Conservation (phyloP, 2,329 filamentous ascomycete genomes). For the Pyrenophora seminiperda region DNA sequence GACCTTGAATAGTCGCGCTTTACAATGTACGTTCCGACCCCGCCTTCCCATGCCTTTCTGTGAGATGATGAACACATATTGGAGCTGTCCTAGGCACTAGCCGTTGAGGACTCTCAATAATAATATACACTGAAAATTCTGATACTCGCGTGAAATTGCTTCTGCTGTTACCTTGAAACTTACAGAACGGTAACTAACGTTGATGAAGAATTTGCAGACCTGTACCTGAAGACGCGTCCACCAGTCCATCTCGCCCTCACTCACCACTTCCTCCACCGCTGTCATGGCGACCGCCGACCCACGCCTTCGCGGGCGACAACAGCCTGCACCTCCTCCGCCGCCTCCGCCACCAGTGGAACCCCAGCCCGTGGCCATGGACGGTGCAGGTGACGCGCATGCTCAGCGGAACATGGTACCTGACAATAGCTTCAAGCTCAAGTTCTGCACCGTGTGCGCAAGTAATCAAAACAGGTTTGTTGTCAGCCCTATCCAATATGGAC, state of each 20-base stretch:
- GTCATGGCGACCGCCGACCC: conserved; percentile 53
- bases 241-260: conserved; percentile 1
- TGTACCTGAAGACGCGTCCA: conserved; percentile 7
- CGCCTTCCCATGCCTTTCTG: conserved; percentile 10
- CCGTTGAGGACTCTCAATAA: conserved; percentile 57
- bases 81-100: conserved; percentile 72
- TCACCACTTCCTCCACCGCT: conserved; percentile 7
- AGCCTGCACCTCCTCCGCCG: conserved; percentile 59
- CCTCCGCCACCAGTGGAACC: conserved; percentile 49
- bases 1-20: not conserved
- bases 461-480: conserved; percentile 87
- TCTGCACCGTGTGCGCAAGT: conserved; percentile 98
- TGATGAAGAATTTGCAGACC: conserved; percentile 33
- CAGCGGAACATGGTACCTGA: conserved; percentile 40
- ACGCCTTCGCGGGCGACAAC: conserved; percentile 55
- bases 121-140: conserved; percentile 52
- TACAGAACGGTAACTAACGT: conserved; percentile 27
- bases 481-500: not conserved
- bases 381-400: conserved; percentile 32
- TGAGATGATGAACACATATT: conserved; percentile 69
- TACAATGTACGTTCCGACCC: conserved; percentile 20
- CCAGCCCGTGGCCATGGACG: conserved; percentile 41
- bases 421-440: conserved; percentile 83
- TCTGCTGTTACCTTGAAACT: conserved; percentile 2
- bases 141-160: conserved; percentile 32